phyloP scores from a whole-genome alignment of 106 monocot genomes.

The Dendrobium huoshanense region DNA sequence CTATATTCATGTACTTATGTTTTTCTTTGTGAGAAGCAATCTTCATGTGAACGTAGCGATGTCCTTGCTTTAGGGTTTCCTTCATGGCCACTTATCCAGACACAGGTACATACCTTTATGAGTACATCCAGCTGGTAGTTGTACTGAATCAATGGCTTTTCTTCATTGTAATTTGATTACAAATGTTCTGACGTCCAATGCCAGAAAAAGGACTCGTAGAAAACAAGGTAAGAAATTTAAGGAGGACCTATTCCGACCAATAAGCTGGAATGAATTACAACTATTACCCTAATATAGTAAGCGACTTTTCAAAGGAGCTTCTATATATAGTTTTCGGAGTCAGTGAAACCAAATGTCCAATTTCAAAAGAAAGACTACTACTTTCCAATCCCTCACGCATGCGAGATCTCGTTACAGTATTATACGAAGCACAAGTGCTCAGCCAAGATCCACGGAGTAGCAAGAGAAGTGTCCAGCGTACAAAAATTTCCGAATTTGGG shows the following conservation, averaged over 20 bases:
- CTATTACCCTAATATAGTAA: neutral
- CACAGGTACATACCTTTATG: no score
- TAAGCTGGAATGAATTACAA: neutral
- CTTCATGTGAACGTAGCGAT: no score
- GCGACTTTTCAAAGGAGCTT: neutral
- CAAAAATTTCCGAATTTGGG: neutral
- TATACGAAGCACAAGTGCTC: neutral
- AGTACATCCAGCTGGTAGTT: no score
- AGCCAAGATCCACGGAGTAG: neutral
- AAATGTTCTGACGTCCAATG: no score
- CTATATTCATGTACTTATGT: no score
- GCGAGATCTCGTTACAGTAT: neutral
- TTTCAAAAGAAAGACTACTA: neutral
- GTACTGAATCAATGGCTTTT: no score
- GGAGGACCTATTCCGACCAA: neutral
- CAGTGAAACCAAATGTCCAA: neutral
- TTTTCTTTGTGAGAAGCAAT: no score
- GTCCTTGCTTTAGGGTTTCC: no score
- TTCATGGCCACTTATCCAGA: no score
- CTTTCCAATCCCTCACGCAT: neutral
- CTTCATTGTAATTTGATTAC: no score
- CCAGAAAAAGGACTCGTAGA: neutral
- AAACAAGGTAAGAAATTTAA: neutral
- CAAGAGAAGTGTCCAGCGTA: neutral
- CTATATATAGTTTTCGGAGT: neutral